These are phyloP conservation scores for Pinus tabuliformis DNA, from an alignment of 75 land plant genomes.

Conservation along the genomic window DNA sequence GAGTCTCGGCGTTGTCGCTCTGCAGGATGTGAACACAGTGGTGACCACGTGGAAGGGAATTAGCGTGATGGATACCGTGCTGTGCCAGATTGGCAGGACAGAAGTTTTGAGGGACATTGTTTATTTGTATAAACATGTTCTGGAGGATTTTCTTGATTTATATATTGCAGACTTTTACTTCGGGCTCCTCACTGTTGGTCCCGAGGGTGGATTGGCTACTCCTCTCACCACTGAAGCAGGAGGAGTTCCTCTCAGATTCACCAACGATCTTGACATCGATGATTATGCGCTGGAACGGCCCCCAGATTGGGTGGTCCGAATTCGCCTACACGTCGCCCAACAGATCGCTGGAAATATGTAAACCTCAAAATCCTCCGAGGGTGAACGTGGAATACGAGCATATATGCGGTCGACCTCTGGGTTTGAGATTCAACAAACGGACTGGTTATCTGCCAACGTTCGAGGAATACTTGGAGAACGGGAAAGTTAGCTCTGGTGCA, in stretches of 20 bases:
- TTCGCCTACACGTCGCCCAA: too few relatives aligned
- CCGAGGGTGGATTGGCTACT: too few relatives aligned
- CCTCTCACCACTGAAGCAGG: too few relatives aligned
- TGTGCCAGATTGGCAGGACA: conserved; percentile 15
- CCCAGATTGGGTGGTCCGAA: too few relatives aligned
- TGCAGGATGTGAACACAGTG: conserved; percentile 33
- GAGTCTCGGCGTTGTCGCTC: conserved; percentile 32
- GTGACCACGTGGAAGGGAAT: background rate
- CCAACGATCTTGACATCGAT: too few relatives aligned
- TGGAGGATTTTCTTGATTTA: too few relatives aligned
- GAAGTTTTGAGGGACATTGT: conserved; percentile 65
- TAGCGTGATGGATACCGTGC: background rate
- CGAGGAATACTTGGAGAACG: too few relatives aligned
- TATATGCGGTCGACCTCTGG: conserved; percentile 68
- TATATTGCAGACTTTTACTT: too few relatives aligned
- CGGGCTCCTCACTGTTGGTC: too few relatives aligned
- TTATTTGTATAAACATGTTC: conserved; percentile 63
- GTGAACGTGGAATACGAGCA: conserved; percentile 25
- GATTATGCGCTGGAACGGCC: too few relatives aligned
- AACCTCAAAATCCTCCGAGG: conserved; percentile 31
- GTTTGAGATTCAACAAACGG: conserved; percentile 56
- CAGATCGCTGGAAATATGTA: conserved; percentile 66
- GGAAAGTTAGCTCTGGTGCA: too few relatives aligned
- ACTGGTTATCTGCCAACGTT: conserved; percentile 60
- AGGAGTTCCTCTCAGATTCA: too few relatives aligned